Evolutionary conservation across 2,329 filamentous ascomycete genomes (phyloP).

Genomic region (Fusarium sp.): DNA sequence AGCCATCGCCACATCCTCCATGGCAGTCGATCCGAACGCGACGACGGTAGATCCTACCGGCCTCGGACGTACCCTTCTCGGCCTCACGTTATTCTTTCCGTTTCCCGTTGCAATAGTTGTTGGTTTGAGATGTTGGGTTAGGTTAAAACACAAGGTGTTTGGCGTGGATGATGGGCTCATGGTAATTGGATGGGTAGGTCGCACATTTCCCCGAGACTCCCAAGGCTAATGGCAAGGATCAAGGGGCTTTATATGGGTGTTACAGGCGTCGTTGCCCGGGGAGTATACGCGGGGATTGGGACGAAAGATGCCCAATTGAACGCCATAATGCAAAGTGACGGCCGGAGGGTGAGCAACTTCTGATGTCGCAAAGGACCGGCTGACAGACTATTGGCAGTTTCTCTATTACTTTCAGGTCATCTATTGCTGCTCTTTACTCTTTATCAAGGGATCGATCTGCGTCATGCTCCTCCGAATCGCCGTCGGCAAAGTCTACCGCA

Average conservation of each 20-base stretch:
- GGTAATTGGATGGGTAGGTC: background rate
- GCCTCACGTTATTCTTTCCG: background rate
- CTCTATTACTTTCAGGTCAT: conserved; percentile 12
- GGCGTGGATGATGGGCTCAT: background rate
- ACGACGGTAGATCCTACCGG: conserved; percentile 4
- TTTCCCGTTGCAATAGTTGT: background rate
- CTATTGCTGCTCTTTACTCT: conserved; percentile 12
- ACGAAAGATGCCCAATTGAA: background rate
- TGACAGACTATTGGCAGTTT: background rate
- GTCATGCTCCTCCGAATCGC: conserved; percentile 18
- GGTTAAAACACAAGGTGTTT: background rate
- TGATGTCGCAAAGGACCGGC: background rate
- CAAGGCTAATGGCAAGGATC: background rate
- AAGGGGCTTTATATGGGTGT: background rate
- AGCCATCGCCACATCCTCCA: background rate
- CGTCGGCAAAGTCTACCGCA: background rate
- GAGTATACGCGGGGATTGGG: background rate
- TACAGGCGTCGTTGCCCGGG: background rate
- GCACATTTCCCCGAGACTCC: background rate
- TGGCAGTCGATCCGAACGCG: conserved; percentile 10
- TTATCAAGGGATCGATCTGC: conserved; percentile 17
- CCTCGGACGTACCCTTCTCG: background rate
- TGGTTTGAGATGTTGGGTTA: background rate
- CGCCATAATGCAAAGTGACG: background rate
- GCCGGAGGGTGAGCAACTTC: background rate